A percentile compares a stretch with the other conserved stretches of the same genome.
Conservation (phyloP, 257 asterid species). For the Solanum medicagineum region DNA sequence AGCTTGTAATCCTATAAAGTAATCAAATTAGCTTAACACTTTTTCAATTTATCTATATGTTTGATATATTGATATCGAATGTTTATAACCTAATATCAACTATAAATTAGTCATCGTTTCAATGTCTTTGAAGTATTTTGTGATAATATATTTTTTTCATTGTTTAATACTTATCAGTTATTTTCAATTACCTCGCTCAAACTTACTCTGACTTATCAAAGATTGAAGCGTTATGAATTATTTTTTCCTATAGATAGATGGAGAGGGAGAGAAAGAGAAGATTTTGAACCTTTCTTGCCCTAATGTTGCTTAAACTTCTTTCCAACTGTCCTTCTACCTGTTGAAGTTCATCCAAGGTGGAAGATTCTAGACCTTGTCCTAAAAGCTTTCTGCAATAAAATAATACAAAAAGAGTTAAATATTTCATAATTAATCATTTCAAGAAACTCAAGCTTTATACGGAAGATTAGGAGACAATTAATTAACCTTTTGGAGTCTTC, state of each 20-base stretch:
- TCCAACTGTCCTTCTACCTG: slow-evolving; percentile 34
- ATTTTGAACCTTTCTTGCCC: slow-evolving; percentile 36
- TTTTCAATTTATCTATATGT: too few species aligned
- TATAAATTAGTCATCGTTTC: too few species aligned
- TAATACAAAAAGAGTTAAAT: neutral
- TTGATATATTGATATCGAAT: too few species aligned
- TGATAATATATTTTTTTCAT: too few species aligned
- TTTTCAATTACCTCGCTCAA: neutral
- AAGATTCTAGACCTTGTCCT: slow-evolving; percentile 32
- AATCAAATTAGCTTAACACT: too few species aligned
- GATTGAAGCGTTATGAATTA: neutral
- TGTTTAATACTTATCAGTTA: too few species aligned
- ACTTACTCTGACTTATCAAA: neutral
- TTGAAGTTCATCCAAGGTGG: slow-evolving; percentile 27
- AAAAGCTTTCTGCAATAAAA: slow-evolving; percentile 27
- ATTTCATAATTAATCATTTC: neutral
- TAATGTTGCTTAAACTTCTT: slow-evolving; percentile 29
- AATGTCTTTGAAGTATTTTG: too few species aligned
- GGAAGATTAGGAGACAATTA: neutral
- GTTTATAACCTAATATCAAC: too few species aligned
- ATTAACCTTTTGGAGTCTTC: slow-evolving; percentile 37
- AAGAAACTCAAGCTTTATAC: slow-evolving; percentile 20
- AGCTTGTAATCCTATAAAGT: too few species aligned
- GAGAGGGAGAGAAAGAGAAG: neutral
- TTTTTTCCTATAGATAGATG: neutral